Evolutionary conservation across 805 yeast genomes (phyloP), one percentile per base, ranked within the genome.

Genomic region (Zygoascus biomembranicola): DNA sequence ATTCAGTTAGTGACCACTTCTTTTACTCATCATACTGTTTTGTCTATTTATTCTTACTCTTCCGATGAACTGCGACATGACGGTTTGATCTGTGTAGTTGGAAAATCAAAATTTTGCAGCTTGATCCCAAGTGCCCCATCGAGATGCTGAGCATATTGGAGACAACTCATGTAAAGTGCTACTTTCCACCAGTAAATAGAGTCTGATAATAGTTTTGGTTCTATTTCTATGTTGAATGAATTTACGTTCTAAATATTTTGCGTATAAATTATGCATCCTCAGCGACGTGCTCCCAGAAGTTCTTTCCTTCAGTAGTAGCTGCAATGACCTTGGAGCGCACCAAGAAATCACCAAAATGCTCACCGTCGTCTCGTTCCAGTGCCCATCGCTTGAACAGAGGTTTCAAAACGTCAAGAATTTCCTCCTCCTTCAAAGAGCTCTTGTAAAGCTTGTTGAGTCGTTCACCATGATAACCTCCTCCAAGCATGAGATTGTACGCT

Each of bases 361-460:
- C 98, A 54, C 89, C 92, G 9, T 90, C 95, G 45, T 78, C 68
- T 73, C 98, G 83, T 71, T 92, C 97, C 62, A 86, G 73, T 43
- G 96, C 85, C 97, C 97, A 92, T 71, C 87, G 82, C 77, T 89
- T 87, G 75, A 92, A 90, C 73, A 92, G 72, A 32, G 97, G 96
- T 67, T 80, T 84, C 69, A 92, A 76, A 49, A 80, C 84, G 32
- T 70, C 79, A 60, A 92, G 71, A 52, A 90, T 86, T 69, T 92
- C 96, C 49, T 87, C 90, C 73, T 92, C 98, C 69, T 85, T 87
- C 61, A 92, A 82, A 31, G 95, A 88, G 59, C 89, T 85, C 64
- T 88, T 78, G 76, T 81, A 92, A 52, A 92, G 78, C 75, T 92
- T 92, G 76, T 92, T 92, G 62, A 92, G 73, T 68, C 98, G 81